Evolutionary conservation across 2,329 filamentous ascomycete genomes (phyloP).

Genomic region (Phialocephala subalpina): DNA sequence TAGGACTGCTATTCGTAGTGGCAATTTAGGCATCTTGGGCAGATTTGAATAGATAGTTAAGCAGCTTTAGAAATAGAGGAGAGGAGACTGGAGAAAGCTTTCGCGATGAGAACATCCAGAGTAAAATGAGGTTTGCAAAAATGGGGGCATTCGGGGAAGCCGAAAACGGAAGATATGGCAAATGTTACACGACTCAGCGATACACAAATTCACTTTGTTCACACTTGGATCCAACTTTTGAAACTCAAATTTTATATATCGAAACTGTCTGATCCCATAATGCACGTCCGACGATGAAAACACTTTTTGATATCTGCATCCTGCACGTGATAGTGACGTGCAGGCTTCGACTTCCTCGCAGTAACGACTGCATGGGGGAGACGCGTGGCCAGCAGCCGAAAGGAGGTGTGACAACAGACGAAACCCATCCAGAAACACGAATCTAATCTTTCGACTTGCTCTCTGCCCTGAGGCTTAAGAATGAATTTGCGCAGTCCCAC

Average conservation of each 20-base stretch:
- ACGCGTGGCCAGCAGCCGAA: neutral
- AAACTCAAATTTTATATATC: neutral
- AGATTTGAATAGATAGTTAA: neutral
- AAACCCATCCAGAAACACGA: conserved; percentile 7
- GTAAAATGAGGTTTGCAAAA: neutral
- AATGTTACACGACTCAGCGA: neutral
- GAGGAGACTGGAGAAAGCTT: neutral
- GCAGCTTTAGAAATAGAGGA: neutral
- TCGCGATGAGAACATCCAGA: neutral
- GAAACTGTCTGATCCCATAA: neutral
- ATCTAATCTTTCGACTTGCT: neutral
- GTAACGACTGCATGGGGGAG: neutral
- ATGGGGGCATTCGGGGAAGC: neutral
- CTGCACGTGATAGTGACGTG: neutral
- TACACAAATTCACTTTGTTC: neutral
- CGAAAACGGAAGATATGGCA: neutral
- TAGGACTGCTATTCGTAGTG: conserved; percentile 73
- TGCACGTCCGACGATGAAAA: no score
- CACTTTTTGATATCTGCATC: neutral
- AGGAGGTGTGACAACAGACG: neutral
- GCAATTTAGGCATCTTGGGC: conserved; percentile 37
- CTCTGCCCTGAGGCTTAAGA: neutral
- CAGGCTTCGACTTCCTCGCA: neutral
- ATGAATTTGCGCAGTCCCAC: neutral
- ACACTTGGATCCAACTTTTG: neutral